These are phyloP conservation scores for Taxillus chinensis DNA, from an alignment of 164 flowering plant genomes.

Conservation along the genomic window DNA sequence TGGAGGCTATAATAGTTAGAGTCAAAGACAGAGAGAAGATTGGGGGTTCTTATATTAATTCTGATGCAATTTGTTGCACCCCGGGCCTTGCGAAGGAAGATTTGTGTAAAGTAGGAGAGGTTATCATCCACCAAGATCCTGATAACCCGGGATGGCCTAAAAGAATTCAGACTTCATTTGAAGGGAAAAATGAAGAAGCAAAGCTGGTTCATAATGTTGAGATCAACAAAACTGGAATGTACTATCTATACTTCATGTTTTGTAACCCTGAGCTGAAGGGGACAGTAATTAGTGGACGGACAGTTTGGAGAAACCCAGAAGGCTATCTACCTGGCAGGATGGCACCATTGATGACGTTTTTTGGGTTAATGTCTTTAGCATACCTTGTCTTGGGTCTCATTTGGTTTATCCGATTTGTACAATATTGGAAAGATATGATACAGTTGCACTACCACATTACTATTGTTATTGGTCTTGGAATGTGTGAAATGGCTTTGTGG, in stretches of 20 bases:
- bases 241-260: slow-evolving; percentile 4
- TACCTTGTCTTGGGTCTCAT: slow-evolving; percentile 4
- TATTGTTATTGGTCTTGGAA: slow-evolving; percentile 3
- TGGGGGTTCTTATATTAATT: not conserved
- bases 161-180: slow-evolving; percentile 2
- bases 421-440: slow-evolving; percentile 2
- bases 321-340: slow-evolving; percentile 1
- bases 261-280: slow-evolving; percentile 3
- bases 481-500: slow-evolving; percentile 6
- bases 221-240: slow-evolving; percentile 4
- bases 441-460: slow-evolving; percentile 6
- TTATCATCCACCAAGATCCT: not conserved
- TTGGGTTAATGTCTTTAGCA: not conserved
- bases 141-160: not conserved
- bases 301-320: slow-evolving; percentile 6
- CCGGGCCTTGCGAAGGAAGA: not conserved
- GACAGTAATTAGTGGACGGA: slow-evolving; percentile 3
- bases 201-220: slow-evolving; percentile 2
- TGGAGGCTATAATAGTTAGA: slow-evolving; percentile 2
- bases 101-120: slow-evolving; percentile 4
- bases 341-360: slow-evolving; percentile 6
- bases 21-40: slow-evolving; percentile 4
- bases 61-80: not conserved
- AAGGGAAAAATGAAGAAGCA: slow-evolving; percentile 3
- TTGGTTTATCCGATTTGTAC: slow-evolving; percentile 4